A percentile compares a stretch with the other conserved stretches of the same genome.
Evolutionary conservation across 129 eudicot genomes (phyloP).

Genomic region (Ambrosia trifida): DNA sequence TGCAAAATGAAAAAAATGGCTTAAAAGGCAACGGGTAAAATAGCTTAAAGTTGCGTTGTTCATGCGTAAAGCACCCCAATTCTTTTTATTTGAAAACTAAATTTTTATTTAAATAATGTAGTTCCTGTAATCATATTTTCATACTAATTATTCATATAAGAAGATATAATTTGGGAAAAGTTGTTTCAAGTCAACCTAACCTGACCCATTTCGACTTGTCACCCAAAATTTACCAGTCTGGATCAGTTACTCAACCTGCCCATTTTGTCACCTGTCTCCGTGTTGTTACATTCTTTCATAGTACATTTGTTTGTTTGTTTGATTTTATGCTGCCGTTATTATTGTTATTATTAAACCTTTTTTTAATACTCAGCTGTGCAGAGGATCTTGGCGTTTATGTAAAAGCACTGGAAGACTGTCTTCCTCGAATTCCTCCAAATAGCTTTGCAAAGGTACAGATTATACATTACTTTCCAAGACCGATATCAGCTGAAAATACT

Average conservation of each 20-base stretch:
- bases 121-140: background rate
- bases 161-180: background rate
- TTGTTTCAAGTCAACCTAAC: background rate
- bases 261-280: background rate
- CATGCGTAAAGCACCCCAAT: background rate
- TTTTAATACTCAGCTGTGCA: constrained; percentile 47
- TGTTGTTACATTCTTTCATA: background rate
- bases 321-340: background rate
- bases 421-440: constrained; percentile 81
- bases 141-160: background rate
- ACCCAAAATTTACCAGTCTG: background rate
- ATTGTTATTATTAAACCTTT: background rate
- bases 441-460: constrained; percentile 72
- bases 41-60: background rate
- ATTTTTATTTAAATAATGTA: background rate
- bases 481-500: background rate
- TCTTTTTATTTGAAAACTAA: background rate
- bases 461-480: background rate
- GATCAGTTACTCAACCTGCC: background rate
- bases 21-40: background rate
- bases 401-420: constrained; percentile 65
- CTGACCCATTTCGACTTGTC: background rate
- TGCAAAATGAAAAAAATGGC: background rate
- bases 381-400: constrained; percentile 73
- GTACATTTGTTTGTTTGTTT: no score